Base-by-base conservation (phyloP, 331 rosid species). In the Quercus phellos region DNA sequence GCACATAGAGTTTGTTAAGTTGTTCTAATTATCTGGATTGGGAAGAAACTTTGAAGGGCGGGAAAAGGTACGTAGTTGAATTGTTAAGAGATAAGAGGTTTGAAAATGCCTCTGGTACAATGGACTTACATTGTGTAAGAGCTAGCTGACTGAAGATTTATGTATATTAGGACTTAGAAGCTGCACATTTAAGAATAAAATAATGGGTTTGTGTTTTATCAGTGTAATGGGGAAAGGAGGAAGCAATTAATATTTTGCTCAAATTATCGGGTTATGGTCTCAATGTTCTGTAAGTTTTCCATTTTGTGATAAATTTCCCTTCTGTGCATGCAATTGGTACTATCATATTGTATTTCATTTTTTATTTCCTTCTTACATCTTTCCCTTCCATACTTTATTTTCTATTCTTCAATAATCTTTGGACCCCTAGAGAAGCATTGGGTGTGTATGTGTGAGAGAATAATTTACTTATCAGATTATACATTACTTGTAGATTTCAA, bases 91-190 rank as follows among this genome's bases (percentile, higher is more conserved):
- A 74, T 76, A 11, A 73, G 46, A 76, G 56, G 68, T 73, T 77
- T 84, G 85, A 84, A 74, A 66, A 18, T 16, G 58, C 19, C 71
- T 58, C 66, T 67, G 60, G 46, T 77, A 77, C 17, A 72, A 63
- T 6, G 38, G 73, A 51, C 51, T 68, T 76, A 71, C 79, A 58
- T 4, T 50, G 51, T 77, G 79, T 79, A 82, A 85, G 87, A 77
- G 77, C 74, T 77, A 64, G 78, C 85, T 87, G 86, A 85, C 84
- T 77, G 29, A 69, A 68, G 53, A 78, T 86, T 88, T 80, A 85
- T 82, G 84, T 84, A 22, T 56, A 61, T 34, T 84, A 85, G 78
- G 64, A 80, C 72, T 67, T 75, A 72, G 32, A 74, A 71, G 77
- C 46, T 55, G 80, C 72, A 74, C 50, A 74, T 79, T 85, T 82